Evolutionary conservation across 805 yeast species (phyloP).

Genomic region (Cyberlindnera petersonii): DNA sequence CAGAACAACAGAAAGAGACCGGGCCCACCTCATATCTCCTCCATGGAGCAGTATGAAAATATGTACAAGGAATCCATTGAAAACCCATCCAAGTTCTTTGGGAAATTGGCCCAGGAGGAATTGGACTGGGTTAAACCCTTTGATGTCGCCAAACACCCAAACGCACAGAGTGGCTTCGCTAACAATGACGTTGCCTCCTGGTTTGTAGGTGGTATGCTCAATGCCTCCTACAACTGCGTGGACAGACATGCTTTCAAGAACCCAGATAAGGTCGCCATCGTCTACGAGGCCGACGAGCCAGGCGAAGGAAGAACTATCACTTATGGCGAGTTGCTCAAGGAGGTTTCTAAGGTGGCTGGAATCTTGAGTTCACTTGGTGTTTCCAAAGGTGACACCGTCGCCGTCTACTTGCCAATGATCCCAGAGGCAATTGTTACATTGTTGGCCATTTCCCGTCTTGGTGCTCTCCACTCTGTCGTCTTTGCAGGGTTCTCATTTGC

Average conservation of each 20-base stretch:
- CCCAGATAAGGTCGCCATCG: conserved; percentile 80
- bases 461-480: conserved; percentile 94
- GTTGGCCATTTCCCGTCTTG: conserved; percentile 88
- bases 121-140: conserved; percentile 80
- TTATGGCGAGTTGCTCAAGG: conserved; percentile 78
- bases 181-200: conserved; percentile 60
- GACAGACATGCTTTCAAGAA: conserved; percentile 89
- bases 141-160: conserved; percentile 52
- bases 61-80: conserved; percentile 74
- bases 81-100: conserved; percentile 81
- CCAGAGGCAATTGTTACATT: conserved; percentile 95
- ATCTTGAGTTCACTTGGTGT: conserved; percentile 83
- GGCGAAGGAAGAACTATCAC: conserved; percentile 72
- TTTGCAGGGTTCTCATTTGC: conserved; percentile 97
- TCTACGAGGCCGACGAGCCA: conserved; percentile 95
- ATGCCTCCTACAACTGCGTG: conserved; percentile 90
- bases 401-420: conserved; percentile 95
- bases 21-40: conserved; percentile 22
- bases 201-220: conserved; percentile 90
- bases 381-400: conserved; percentile 91
- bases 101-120: conserved; percentile 65
- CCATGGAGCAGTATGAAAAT: conserved; percentile 62
- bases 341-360: conserved; percentile 84
- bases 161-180: conserved; percentile 42
- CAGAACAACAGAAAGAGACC: conserved; percentile 25